phyloP scores from a whole-genome alignment of 441 rosid genomes.

The Bruguiera hainesii region DNA sequence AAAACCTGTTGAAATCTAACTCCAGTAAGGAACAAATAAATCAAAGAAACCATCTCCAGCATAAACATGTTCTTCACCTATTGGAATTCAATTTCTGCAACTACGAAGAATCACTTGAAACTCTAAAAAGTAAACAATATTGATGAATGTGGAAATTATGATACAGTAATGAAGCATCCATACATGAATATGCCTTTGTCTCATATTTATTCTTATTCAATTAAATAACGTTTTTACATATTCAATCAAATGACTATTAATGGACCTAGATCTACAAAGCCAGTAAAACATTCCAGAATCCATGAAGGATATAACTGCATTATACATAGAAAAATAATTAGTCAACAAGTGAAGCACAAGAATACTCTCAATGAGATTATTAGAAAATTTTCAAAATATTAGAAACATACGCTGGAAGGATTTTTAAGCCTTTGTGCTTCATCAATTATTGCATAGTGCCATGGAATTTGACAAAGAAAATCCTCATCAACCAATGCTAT shows the following conservation, averaged over 20 bases:
- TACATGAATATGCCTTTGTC: too few species aligned
- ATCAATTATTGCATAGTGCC: slow-evolving; percentile 74
- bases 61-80: not conserved
- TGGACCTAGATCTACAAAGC: not conserved
- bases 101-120: slow-evolving; percentile 2
- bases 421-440: slow-evolving; percentile 96
- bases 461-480: slow-evolving; percentile 82
- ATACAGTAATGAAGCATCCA: too few species aligned
- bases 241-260: not conserved
- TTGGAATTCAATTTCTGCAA: not conserved
- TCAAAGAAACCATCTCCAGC: not conserved
- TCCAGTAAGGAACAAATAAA: slow-evolving; percentile 4
- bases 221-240: too few species aligned
- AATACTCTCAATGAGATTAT: not conserved
- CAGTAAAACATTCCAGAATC: not conserved
- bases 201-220: too few species aligned
- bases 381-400: not conserved
- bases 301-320: not conserved
- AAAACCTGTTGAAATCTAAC: slow-evolving; percentile 54
- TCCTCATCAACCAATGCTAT: slow-evolving; percentile 68
- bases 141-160: not conserved
- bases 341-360: not conserved
- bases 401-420: slow-evolving; percentile 75
- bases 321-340: too few species aligned
- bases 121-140: not conserved